These are phyloP conservation scores for Cladophialophora immunda DNA, from an alignment of 2,329 filamentous ascomycete species.

Conservation along the genomic window DNA sequence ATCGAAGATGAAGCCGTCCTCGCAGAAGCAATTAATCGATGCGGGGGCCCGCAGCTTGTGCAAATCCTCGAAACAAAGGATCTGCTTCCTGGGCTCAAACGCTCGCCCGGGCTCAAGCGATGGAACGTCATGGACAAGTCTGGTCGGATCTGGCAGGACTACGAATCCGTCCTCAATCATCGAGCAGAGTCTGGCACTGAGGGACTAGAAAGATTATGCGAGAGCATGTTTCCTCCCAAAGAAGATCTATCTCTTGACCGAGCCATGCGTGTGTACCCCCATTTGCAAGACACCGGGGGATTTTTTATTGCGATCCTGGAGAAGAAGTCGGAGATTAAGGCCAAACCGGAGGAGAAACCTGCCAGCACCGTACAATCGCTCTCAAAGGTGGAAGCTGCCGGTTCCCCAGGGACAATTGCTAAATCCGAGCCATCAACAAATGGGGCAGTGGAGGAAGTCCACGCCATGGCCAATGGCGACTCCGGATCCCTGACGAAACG, in stretches of 20 bases:
- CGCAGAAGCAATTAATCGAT: conserved; percentile 85
- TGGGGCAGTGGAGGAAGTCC: conserved; percentile 42
- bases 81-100: conserved; percentile 77
- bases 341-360: conserved; percentile 69
- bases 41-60: conserved; percentile 82
- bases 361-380: not conserved
- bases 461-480: conserved; percentile 46
- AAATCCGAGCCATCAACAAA: conserved; percentile 33
- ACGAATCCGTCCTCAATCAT: conserved; percentile 79
- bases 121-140: conserved; percentile 95
- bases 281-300: conserved; percentile 93
- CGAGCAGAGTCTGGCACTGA: conserved; percentile 64
- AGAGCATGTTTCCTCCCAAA: conserved; percentile 83
- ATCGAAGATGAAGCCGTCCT: conserved; percentile 96
- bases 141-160: conserved; percentile 79
- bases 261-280: conserved; percentile 93
- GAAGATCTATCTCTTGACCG: conserved; percentile 79
- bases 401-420: not conserved
- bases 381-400: conserved; percentile 47
- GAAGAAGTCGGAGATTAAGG: conserved; percentile 86
- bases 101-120: conserved; percentile 76
- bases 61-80: conserved; percentile 84
- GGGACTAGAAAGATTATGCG: conserved; percentile 73
- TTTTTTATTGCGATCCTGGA: conserved; percentile 98
- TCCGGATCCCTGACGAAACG: conserved; percentile 29